phyloP scores from a whole-genome alignment of 2,329 filamentous ascomycete species.

The Calonectria leucothoes region DNA sequence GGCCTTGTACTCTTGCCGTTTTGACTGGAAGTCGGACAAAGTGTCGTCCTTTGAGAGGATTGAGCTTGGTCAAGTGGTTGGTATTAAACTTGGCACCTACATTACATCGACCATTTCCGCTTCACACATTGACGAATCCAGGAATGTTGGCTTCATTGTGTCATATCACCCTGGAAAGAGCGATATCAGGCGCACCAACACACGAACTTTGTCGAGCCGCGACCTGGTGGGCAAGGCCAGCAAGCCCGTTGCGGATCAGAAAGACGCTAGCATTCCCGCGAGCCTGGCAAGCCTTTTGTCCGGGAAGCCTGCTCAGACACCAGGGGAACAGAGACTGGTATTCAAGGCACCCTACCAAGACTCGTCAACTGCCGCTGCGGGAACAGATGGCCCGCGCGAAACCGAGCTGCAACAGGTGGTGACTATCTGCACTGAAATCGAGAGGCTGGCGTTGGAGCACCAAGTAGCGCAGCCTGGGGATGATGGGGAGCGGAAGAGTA shows the following conservation, averaged over 20 bases:
- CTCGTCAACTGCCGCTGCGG: slow-evolving; percentile 66
- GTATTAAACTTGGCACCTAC: slow-evolving; percentile 85
- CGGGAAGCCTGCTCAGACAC: slow-evolving; percentile 43
- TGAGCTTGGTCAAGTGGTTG: slow-evolving; percentile 77
- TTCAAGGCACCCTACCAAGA: slow-evolving; percentile 67
- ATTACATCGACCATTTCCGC: slow-evolving; percentile 88
- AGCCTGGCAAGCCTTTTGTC: slow-evolving; percentile 58
- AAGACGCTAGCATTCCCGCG: slow-evolving; percentile 41
- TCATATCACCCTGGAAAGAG: slow-evolving; percentile 78
- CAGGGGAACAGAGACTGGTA: slow-evolving; percentile 55
- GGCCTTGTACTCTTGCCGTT: slow-evolving; percentile 88
- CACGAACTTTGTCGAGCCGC: slow-evolving; percentile 77
- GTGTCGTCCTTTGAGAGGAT: slow-evolving; percentile 92
- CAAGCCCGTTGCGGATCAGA: slow-evolving; percentile 27
- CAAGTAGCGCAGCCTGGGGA: slow-evolving; percentile 56
- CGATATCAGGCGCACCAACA: slow-evolving; percentile 85
- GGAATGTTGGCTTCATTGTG: slow-evolving; percentile 87
- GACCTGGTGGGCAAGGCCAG: slow-evolving; percentile 42
- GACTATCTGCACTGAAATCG: slow-evolving; percentile 81
- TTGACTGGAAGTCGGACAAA: slow-evolving; percentile 96
- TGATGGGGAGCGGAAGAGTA: slow-evolving; percentile 56
- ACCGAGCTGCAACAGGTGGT: slow-evolving; percentile 68
- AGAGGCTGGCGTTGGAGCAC: slow-evolving; percentile 69
- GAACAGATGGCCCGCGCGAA: slow-evolving; percentile 54
- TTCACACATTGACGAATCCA: slow-evolving; percentile 79